Conservation (phyloP, 306 rosid genomes). For the Purshia tridentata region DNA sequence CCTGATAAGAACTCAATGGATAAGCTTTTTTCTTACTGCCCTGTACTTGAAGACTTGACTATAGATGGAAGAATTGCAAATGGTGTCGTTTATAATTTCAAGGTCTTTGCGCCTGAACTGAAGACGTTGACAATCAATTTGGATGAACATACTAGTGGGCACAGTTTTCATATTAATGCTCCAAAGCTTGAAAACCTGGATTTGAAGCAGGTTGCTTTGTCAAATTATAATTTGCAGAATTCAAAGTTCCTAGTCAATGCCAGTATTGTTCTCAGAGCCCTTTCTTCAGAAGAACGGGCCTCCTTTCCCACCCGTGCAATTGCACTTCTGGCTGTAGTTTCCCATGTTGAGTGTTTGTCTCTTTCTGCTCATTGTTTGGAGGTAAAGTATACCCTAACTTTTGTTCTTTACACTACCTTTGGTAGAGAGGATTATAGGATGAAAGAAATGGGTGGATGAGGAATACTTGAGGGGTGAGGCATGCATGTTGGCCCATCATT, state of each 20-base stretch:
- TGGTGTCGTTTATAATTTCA: background rate
- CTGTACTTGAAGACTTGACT: background rate
- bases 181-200: background rate
- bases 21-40: background rate
- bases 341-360: background rate
- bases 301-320: background rate
- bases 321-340: background rate
- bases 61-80: background rate
- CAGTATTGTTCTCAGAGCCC: background rate
- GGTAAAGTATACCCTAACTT: too few species aligned
- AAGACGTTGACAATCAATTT: background rate
- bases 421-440: too few species aligned
- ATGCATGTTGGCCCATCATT: too few species aligned
- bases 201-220: background rate
- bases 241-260: background rate
- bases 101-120: background rate
- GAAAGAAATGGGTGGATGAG: too few species aligned
- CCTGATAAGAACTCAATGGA: background rate
- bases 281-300: background rate
- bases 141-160: too few species aligned
- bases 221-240: background rate
- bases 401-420: too few species aligned
- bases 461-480: too few species aligned
- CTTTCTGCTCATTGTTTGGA: background rate
- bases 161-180: background rate